A percentile compares a stretch with the other conserved stretches of the same genome.
Evolutionary conservation across 2,329 filamentous ascomycete genomes (phyloP).

Genomic region (Bimuria novae-zelandiae): DNA sequence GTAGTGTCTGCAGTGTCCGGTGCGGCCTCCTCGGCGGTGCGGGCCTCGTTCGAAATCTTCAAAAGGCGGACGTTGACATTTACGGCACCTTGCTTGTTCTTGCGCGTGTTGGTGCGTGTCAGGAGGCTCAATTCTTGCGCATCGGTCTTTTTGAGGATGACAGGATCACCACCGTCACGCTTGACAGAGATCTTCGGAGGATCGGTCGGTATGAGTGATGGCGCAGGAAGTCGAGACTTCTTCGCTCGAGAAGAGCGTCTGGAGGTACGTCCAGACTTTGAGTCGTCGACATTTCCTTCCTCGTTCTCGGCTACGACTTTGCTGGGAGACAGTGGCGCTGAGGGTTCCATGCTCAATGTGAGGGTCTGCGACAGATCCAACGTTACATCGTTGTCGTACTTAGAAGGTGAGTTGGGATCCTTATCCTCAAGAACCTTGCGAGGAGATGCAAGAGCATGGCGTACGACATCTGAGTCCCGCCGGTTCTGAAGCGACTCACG

Average conservation of each 20-base stretch:
- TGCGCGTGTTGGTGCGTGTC: constrained; percentile 55
- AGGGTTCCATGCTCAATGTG: constrained; percentile 24
- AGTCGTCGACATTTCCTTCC: constrained; percentile 21
- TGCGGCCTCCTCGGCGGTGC: not conserved
- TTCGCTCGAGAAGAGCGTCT: constrained; percentile 42
- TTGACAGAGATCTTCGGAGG: constrained; percentile 52
- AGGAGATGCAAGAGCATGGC: constrained; percentile 53
- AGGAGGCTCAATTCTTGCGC: constrained; percentile 53
- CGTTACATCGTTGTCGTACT: constrained; percentile 37
- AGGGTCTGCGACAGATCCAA: constrained; percentile 39
- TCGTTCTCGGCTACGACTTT: constrained; percentile 17
- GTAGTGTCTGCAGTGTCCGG: constrained; percentile 12
- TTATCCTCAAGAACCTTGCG: constrained; percentile 51
- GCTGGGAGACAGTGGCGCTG: constrained; percentile 23
- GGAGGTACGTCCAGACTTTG: constrained; percentile 24
- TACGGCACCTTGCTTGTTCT: constrained; percentile 55
- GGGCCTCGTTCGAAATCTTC: constrained; percentile 45
- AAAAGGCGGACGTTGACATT: constrained; percentile 50
- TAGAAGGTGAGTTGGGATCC: constrained; percentile 55
- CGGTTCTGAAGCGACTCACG: constrained; percentile 52
- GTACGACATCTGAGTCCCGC: constrained; percentile 53
- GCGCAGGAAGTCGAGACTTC: constrained; percentile 42
- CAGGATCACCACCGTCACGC: constrained; percentile 48
- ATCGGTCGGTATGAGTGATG: constrained; percentile 22
- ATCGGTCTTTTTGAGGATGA: constrained; percentile 54